These are phyloP conservation scores for Colletotrichum sojae DNA, from an alignment of 2,329 filamentous ascomycete species.

Conservation along the genomic window DNA sequence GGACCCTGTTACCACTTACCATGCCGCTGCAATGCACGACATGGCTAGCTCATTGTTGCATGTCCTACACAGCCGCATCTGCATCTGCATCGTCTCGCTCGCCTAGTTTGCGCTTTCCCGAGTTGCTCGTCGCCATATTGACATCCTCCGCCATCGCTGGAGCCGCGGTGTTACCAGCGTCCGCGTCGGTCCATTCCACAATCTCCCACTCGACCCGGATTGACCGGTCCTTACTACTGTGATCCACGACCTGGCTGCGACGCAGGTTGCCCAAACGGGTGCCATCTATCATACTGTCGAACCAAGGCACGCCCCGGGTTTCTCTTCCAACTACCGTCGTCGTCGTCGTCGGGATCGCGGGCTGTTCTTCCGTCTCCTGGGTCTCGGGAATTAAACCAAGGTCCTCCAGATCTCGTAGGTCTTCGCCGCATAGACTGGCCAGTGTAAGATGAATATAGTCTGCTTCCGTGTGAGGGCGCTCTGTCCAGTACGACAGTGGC, in stretches of 20 bases:
- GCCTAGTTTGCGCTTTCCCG: slow-evolving; percentile 68
- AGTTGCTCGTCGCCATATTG: slow-evolving; percentile 53
- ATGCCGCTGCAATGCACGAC: slow-evolving; percentile 29
- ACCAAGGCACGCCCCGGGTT: slow-evolving; percentile 86
- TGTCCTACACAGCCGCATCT: slow-evolving; percentile 31
- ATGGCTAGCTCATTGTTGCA: slow-evolving; percentile 33
- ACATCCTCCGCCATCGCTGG: slow-evolving; percentile 50
- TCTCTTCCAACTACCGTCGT: slow-evolving; percentile 63
- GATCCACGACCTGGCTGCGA: slow-evolving; percentile 68
- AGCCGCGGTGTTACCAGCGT: slow-evolving; percentile 53
- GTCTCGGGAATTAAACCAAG: slow-evolving; percentile 77
- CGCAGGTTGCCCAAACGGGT: slow-evolving; percentile 79
- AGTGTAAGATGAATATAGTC: slow-evolving; percentile 86
- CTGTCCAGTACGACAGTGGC: slow-evolving; percentile 86
- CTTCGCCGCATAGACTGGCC: slow-evolving; percentile 80
- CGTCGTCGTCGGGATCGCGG: slow-evolving; percentile 48
- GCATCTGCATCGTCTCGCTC: slow-evolving; percentile 54
- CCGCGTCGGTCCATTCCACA: slow-evolving; percentile 75
- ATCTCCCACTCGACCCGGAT: slow-evolving; percentile 87
- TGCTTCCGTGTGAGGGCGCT: slow-evolving; percentile 77
- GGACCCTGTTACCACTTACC: slow-evolving; percentile 18
- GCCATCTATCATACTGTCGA: slow-evolving; percentile 84
- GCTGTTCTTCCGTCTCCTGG: slow-evolving; percentile 46
- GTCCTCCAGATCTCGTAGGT: slow-evolving; percentile 80
- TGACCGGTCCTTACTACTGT: slow-evolving; percentile 70